Evolutionary conservation across 106 monocot genomes (phyloP).

Genomic region (Phalaenopsis aphrodite): DNA sequence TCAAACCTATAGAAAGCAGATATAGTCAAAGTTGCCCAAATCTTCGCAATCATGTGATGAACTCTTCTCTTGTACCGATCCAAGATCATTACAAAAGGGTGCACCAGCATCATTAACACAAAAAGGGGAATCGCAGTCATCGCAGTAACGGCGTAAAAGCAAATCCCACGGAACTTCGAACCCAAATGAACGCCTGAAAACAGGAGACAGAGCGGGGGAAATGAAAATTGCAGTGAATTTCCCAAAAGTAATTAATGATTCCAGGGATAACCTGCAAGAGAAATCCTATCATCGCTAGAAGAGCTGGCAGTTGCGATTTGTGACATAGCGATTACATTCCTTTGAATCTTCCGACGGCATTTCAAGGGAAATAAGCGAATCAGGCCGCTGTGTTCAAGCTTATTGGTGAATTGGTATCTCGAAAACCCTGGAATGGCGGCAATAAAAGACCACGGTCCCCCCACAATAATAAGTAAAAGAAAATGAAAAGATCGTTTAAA

Average conservation of each 20-base stretch:
- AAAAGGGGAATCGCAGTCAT: slow-evolving; percentile 48
- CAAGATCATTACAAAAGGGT: slow-evolving; percentile 73
- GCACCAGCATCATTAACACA: slow-evolving; percentile 49
- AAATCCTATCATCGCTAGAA: slow-evolving; percentile 15
- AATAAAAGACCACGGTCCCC: not conserved
- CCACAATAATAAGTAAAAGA: not conserved
- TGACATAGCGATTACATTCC: slow-evolving; percentile 23
- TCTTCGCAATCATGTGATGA: slow-evolving; percentile 66
- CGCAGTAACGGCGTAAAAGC: slow-evolving; percentile 58
- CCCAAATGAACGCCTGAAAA: slow-evolving; percentile 30
- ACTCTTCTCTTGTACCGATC: slow-evolving; percentile 59
- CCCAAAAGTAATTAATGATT: not conserved
- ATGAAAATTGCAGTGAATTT: too few relatives aligned
- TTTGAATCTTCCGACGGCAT: not conserved
- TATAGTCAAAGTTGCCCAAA: slow-evolving; percentile 71
- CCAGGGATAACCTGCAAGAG: slow-evolving; percentile 19
- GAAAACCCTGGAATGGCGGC: slow-evolving; percentile 7
- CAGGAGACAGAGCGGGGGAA: not conserved
- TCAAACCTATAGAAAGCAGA: slow-evolving; percentile 58
- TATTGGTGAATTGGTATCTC: slow-evolving; percentile 3
- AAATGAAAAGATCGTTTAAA: not conserved
- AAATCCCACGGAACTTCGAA: slow-evolving; percentile 61
- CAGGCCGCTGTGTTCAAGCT: not conserved
- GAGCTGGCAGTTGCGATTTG: slow-evolving; percentile 23
- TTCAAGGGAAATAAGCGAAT: slow-evolving; percentile 1